Percentiles rank a stretch among this genome's conserved stretches.
phyloP scores from a whole-genome alignment of 2,329 filamentous ascomycete genomes.

The Paecilomyces formosus region DNA sequence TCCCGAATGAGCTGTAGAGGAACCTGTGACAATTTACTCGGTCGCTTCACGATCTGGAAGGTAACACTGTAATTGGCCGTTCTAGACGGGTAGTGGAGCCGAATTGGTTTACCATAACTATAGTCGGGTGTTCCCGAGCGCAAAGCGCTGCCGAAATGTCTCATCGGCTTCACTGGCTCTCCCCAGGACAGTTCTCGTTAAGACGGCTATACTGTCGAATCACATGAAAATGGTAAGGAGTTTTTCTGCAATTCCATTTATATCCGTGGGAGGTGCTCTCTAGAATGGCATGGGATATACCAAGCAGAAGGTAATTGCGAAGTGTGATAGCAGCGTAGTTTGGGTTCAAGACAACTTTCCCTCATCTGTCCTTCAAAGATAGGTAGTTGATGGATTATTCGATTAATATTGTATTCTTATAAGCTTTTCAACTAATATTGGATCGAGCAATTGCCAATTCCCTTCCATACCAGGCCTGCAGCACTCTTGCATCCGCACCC shows the following conservation, averaged over 20 bases:
- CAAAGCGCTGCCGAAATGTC: not conserved
- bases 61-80: not conserved
- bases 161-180: not conserved
- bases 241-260: no score
- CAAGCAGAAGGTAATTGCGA: not conserved
- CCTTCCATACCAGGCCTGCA: conserved; percentile 1
- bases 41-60: not conserved
- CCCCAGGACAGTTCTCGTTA: not conserved
- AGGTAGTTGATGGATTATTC: not conserved
- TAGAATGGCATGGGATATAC: no score
- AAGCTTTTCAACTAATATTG: not conserved
- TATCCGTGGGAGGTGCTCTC: no score
- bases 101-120: not conserved
- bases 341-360: not conserved
- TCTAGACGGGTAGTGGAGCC: not conserved
- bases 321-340: not conserved
- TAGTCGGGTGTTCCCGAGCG: not conserved
- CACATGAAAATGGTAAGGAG: no score
- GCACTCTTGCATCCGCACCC: conserved; percentile 1
- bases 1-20: no score
- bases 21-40: not conserved
- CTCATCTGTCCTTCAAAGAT: not conserved
- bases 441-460: not conserved
- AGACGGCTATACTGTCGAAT: no score
- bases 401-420: not conserved